Evolutionary conservation across 140 eudicot species (phyloP), one percentile per base, ranked within the genome.

Genomic region (Senecio squalidus): DNA sequence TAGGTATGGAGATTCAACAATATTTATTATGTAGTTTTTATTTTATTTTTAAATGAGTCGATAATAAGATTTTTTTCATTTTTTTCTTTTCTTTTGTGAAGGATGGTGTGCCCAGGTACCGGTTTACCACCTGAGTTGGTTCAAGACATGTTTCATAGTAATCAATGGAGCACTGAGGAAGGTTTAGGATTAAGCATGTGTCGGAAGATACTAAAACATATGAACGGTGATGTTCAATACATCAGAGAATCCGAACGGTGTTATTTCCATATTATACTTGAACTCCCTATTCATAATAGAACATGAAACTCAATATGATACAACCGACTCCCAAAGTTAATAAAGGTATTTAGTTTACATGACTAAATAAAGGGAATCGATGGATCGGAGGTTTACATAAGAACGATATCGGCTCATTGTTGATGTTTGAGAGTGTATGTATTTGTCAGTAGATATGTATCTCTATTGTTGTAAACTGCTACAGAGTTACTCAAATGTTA

Each of bases 171-270:
- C 31, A 81, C 82, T 5, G 82, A 88, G 28, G 93, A 92, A 87
- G 96, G 98, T 61, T 59, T 92, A 51, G 98, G 95, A 40, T 74
- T 92, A 29, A 80, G 95, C 74, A 84, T 82, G 92, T 92, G 84
- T 72, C 58, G 82, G 60, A 92, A 82, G 51, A 82, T 92, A 11
- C 45, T 92, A 51, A 87, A 74, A 84, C 96, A 69, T 38, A 87
- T 92, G 95, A 84, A 82, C 13, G 98, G 98, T 1, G 89, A 80
- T 44, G 98, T 87, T 47, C 93, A 92, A 58, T 92, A 92, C 57
- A 82, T 82, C 2, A 77, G 88, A 77, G 98, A 92, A 58, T 80
- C 96, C 0, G 92, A 87, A 77, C 73, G 89, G 23, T 81, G 95
- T 55, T 87, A 79, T 72, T 92, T 87, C 70, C 79, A 72, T 10